Evolutionary conservation across 371 early-diverging fungal species (phyloP), one percentile per base, ranked within the genome.

Genomic region (Mucor mucedo): DNA sequence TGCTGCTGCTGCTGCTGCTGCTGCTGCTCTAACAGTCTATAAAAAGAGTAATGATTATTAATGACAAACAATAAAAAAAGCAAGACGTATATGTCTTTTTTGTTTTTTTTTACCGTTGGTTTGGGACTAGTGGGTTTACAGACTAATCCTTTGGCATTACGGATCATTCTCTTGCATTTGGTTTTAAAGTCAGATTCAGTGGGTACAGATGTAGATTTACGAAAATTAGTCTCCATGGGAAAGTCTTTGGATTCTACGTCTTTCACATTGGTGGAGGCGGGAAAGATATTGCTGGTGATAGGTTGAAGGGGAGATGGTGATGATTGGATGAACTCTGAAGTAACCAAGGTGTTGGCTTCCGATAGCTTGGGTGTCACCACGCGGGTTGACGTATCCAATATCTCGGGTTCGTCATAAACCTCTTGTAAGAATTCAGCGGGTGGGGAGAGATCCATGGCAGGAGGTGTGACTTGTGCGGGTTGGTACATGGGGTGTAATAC

Each of bases 401-500:
- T 5, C 21, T 8, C 21, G 27, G 47, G 5, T 27, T 47, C 44
- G 5, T 44, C 44, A 2, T 44, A 10, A 5, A 21, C 21, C 21
- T 47, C 47, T 21, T 27, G 21, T 10, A 50, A 4, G 30, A 50
- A 50, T 30, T 50, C 50, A 50, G 50, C 29, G 2, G 50, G 50
- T 30, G 50, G 50, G 14, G 50, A 9, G 14, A 50, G 30, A 30
- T 50, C 50, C 4, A 50, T 28, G 5, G 13, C 50, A 13, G 50
- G 13, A 8, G n/a, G 4, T 1, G 21, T 21, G 8, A 8, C 44
- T 10, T 28, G 50, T 30, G 50, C 27, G 28, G 47, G 27, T 47
- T 47, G 47, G 21, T 47, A 21, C 47, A 47, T 47, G 8, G 50
- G 47, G 13, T 58, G 58, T 13, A 58, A 10, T 4, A 58, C 35